Conservation (phyloP, 2,329 filamentous ascomycete genomes). For the Dactylellina sp. region DNA sequence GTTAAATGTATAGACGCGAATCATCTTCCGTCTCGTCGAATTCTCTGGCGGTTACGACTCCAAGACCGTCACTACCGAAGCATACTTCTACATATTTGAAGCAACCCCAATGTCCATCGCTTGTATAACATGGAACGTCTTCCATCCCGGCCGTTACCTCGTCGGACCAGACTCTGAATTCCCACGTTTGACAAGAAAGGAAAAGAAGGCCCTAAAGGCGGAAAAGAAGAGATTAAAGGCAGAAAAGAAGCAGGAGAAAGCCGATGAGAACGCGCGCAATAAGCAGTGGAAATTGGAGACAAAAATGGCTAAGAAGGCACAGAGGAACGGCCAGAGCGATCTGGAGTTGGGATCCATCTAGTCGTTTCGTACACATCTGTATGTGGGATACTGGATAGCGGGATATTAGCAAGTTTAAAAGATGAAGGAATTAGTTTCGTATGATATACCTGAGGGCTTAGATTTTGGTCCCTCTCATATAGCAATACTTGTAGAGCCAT, state of each 20-base stretch:
- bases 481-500: too few species aligned
- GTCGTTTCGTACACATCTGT: too few species aligned
- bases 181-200: constrained; percentile 64
- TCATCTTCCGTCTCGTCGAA: constrained; percentile 72
- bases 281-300: constrained; percentile 50
- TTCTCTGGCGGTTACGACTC: constrained; percentile 66
- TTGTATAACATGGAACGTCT: constrained; percentile 64
- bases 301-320: not conserved
- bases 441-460: too few species aligned
- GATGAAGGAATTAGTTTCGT: too few species aligned
- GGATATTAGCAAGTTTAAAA: too few species aligned
- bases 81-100: constrained; percentile 69
- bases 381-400: too few species aligned
- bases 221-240: constrained; percentile 62
- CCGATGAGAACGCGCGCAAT: constrained; percentile 59
- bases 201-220: constrained; percentile 65
- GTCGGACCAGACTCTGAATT: constrained; percentile 67
- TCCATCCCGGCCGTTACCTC: constrained; percentile 68
- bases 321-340: constrained; percentile 6
- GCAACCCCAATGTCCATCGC: constrained; percentile 70
- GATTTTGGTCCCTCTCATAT: too few species aligned
- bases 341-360: constrained; percentile 30
- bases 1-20: constrained; percentile 66
- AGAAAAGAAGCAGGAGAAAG: constrained; percentile 60
- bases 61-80: constrained; percentile 66